Evolutionary conservation across 768 basidiomycete species (phyloP), one percentile per base, ranked within the genome.

Genomic region (Strobilomyces confusus): DNA sequence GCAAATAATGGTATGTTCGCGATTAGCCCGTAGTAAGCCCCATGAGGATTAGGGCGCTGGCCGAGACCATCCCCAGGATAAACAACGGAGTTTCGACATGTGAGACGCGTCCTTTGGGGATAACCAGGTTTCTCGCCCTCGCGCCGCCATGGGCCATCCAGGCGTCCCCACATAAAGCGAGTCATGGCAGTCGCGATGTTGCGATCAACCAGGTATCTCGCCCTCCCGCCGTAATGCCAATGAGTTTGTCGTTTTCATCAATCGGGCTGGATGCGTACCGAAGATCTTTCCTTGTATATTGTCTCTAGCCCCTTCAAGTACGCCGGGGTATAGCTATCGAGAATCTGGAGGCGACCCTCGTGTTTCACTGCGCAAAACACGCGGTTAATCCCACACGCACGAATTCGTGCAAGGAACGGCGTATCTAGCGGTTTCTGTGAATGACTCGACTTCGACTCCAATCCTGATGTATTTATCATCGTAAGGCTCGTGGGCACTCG

Each of bases 331-430:
- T 82, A 82, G 55, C 83, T 84, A 1, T 82, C 71, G 0, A 83
- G 84, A 11, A 94, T 77, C 4, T 77, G 81, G 25, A 94, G 87
- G 9, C 89, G 76, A 0, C 90, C 91, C 37, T 76, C 73, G 58
- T 89, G 82, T 60, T 92, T 92, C 61, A 93, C 80, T 38, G 82
- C 81, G 6, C 89, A 78, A 36, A 93, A 69, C 12, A 87, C 79
- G 55, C 82, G 80, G 43, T 78, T 80, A 68, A 81, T 80, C 0
- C 84, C 78, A 32, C 83, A 81, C 34, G 80, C 71, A n/a, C 87
- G 76, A 20, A 86, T 60, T 38, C 77, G 75, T 5, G 69, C 68
- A 0, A 90, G 58, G 62, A 91, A 91, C 0, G 78, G 76, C 19
- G 37, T 38, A 20, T 38, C 37, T n/a, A 38, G 19, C n/a, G 37